These are phyloP conservation scores for Aspergillus cavernicola DNA, from an alignment of 495 filamentous ascomycete genomes.

Conservation along the genomic window DNA sequence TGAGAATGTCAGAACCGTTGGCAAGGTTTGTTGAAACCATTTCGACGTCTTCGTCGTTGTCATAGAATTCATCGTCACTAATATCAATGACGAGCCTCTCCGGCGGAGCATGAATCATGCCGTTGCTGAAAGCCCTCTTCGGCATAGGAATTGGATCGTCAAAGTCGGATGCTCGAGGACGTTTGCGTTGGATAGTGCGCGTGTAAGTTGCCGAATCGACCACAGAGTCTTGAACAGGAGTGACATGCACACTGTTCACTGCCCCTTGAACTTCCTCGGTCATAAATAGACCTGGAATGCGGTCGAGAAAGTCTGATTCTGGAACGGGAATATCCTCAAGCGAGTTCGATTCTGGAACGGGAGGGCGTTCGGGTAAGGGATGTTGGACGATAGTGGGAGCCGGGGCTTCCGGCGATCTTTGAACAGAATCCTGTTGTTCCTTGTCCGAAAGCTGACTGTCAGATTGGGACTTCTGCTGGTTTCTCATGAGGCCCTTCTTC, in stretches of 20 bases:
- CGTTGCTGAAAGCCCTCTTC: conserved; percentile 61
- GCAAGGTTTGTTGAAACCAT: not conserved
- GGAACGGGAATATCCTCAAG: conserved; percentile 32
- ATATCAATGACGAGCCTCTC: conserved; percentile 66
- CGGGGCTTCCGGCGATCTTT: not conserved
- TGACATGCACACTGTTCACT: conserved; percentile 3
- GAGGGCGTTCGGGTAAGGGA: conserved; percentile 43
- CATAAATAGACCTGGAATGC: conserved; percentile 55
- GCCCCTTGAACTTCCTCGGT: conserved; percentile 21
- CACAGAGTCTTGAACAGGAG: conserved; percentile 8
- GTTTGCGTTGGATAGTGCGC: conserved; percentile 56
- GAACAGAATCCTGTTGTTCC: not conserved
- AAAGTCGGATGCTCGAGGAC: conserved; percentile 84
- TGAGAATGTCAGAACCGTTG: not conserved
- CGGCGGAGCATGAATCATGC: conserved; percentile 10
- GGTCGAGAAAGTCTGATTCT: conserved; percentile 23
- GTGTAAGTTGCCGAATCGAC: conserved; percentile 27
- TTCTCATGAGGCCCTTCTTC: conserved; percentile 36
- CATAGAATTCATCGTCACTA: conserved; percentile 58
- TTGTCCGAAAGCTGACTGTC: conserved; percentile 4
- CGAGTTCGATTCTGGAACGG: conserved; percentile 24
- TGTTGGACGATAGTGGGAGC: conserved; percentile 28
- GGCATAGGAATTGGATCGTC: conserved; percentile 46
- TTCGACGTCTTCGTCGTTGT: conserved; percentile 36
- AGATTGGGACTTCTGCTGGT: conserved; percentile 26